These are phyloP conservation scores for Gossypium bickii DNA, from an alignment of 345 rosid species.

Conservation along the genomic window DNA sequence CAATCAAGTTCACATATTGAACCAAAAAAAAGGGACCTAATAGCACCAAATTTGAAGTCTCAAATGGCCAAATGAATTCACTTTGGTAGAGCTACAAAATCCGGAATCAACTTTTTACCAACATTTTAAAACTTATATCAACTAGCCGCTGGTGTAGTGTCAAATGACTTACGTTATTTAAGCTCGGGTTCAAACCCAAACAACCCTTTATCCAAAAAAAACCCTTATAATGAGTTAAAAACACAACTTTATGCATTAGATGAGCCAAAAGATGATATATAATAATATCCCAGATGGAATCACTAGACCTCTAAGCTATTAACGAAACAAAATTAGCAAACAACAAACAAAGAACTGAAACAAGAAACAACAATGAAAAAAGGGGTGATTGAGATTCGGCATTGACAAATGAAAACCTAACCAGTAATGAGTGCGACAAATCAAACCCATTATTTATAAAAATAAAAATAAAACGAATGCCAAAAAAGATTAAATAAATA, in stretches of 20 bases:
- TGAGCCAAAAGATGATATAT: neutral
- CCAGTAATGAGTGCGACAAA: neutral
- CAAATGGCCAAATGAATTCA: neutral
- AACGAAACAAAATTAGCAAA: constrained; percentile 1
- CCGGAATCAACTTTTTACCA: neutral
- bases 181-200: no score
- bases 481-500: neutral
- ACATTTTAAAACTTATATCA: neutral
- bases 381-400: neutral
- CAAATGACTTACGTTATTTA: no score
- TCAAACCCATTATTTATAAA: neutral
- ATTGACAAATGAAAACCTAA: neutral
- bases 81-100: neutral
- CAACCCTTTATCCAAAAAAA: no score
- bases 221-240: neutral
- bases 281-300: neutral
- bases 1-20: neutral
- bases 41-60: neutral
- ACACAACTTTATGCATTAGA: neutral
- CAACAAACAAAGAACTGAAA: neutral
- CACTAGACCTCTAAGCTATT: neutral
- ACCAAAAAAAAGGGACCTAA: no score
- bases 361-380: neutral
- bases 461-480: neutral
- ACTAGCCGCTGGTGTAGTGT: no score